phyloP scores from a whole-genome alignment of 106 monocot genomes.

The Dendrobium catenatum region DNA sequence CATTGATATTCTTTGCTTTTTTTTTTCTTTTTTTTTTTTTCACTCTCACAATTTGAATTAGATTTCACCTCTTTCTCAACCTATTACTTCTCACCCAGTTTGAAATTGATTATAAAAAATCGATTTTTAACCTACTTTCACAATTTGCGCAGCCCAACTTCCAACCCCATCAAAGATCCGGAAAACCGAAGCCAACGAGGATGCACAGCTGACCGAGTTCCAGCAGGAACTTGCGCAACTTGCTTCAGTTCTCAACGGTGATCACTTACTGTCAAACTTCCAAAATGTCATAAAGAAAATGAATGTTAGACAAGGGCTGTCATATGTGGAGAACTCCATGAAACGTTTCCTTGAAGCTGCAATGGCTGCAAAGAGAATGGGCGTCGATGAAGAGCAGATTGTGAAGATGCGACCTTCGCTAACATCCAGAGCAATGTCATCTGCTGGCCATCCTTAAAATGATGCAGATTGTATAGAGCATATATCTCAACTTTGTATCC shows the following conservation, averaged over 20 bases:
- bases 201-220: slow-evolving; percentile 58
- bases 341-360: slow-evolving; percentile 75
- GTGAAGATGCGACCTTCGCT: slow-evolving; percentile 67
- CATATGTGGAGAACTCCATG: slow-evolving; percentile 46
- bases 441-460: not conserved
- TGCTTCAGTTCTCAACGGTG: slow-evolving; percentile 57
- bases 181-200: slow-evolving; percentile 49
- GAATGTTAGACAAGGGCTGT: slow-evolving; percentile 57
- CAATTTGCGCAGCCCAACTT: slow-evolving; percentile 40
- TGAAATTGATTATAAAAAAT: not conserved
- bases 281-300: slow-evolving; percentile 43
- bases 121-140: not conserved
- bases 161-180: slow-evolving; percentile 44
- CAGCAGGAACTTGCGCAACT: slow-evolving; percentile 74
- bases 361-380: slow-evolving; percentile 48
- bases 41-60: not conserved
- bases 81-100: not conserved
- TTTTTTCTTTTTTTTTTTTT: not conserved
- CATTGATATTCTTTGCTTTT: not conserved
- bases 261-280: slow-evolving; percentile 32
- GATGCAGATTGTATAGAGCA: too few relatives aligned
- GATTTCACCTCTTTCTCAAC: not conserved
- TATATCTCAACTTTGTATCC: too few relatives aligned
- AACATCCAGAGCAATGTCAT: not conserved
- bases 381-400: slow-evolving; percentile 62